Evolutionary conservation across 257 asterid genomes (phyloP).

Genomic region (Parsonsia alboflavescens): DNA sequence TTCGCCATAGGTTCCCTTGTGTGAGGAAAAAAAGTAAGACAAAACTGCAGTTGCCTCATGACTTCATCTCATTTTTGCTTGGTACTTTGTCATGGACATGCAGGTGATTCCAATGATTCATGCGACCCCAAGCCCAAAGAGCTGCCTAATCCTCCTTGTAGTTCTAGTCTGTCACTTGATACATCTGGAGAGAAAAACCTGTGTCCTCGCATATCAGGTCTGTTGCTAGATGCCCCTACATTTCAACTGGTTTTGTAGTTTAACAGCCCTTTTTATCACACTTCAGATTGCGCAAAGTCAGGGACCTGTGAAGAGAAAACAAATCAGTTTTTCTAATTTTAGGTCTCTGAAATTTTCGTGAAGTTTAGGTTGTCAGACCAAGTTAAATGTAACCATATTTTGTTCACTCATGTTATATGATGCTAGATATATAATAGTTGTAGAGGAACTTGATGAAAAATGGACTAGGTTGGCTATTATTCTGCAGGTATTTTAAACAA

Average conservation of each 20-base stretch:
- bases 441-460: neutral
- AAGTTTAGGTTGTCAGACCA: neutral
- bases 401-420: neutral
- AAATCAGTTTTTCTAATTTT: neutral
- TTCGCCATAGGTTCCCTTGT: neutral
- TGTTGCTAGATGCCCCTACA: neutral
- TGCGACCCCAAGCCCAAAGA: constrained; percentile 41
- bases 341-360: neutral
- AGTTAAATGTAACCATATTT: neutral
- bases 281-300: neutral
- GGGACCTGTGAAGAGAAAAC: neutral
- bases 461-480: neutral
- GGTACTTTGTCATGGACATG: constrained; percentile 8
- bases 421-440: neutral
- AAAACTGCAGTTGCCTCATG: neutral
- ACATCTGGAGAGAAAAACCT: constrained; percentile 22
- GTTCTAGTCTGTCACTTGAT: constrained; percentile 16
- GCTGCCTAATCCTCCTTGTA: constrained; percentile 25
- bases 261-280: neutral
- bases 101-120: constrained; percentile 56
- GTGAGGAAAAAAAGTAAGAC: neutral
- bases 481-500: neutral
- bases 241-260: no score
- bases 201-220: constrained; percentile 39
- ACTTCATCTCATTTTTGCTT: neutral